These are phyloP conservation scores for Xylaria flabelliformis DNA, from an alignment of 495 filamentous ascomycete genomes.

Conservation along the genomic window DNA sequence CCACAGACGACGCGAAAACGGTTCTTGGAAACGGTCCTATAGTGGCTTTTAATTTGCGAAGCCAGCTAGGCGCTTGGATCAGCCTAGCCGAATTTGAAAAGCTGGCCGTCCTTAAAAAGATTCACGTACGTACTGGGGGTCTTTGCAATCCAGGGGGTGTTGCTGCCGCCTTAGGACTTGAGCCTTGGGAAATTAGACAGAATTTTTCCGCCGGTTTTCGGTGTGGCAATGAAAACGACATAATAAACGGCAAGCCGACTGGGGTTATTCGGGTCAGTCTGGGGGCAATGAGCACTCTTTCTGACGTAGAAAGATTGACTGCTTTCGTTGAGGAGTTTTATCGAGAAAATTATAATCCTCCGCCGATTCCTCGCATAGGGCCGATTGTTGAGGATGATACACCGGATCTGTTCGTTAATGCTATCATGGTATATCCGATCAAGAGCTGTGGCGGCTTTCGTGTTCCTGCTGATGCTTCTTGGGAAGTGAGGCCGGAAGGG, in stretches of 20 bases:
- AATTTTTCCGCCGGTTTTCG: conserved; percentile 83
- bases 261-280: conserved; percentile 85
- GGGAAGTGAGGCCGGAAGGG: conserved; percentile 80
- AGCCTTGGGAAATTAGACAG: conserved; percentile 76
- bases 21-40: conserved; percentile 69
- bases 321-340: conserved; percentile 82
- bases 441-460: conserved; percentile 84
- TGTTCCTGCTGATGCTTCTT: conserved; percentile 67
- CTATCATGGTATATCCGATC: conserved; percentile 78
- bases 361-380: conserved; percentile 2
- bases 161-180: conserved; percentile 68
- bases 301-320: conserved; percentile 75
- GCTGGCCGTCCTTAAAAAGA: conserved; percentile 74
- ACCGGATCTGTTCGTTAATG: conserved; percentile 57
- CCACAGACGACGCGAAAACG: conserved; percentile 33
- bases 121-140: conserved; percentile 84
- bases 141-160: conserved; percentile 93
- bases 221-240: conserved; percentile 80
- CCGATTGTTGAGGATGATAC: conserved; percentile 10
- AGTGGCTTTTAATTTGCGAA: conserved; percentile 81
- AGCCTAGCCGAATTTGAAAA: conserved; percentile 85
- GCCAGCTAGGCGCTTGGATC: conserved; percentile 71
- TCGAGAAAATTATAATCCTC: conserved; percentile 52
- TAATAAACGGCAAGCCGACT: conserved; percentile 82
- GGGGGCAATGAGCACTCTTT: conserved; percentile 83